Conservation (phyloP, 805 yeast genomes). For the Scheffersomyces stipitis region DNA sequence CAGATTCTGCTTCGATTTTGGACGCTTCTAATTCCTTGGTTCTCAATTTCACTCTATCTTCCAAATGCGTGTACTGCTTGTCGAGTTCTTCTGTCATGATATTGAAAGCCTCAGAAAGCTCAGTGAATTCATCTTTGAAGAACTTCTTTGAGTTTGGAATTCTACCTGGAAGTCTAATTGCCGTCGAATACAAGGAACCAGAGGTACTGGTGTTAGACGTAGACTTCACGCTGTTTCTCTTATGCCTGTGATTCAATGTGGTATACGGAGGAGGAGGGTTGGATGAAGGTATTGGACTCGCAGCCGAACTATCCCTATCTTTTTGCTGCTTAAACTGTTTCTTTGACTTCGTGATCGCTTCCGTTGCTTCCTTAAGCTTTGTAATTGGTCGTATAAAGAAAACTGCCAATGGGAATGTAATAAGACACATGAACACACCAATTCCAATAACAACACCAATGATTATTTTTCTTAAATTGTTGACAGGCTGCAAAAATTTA, state of each 20-base stretch:
- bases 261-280: conserved; percentile 1
- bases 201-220: conserved; percentile 27
- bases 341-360: conserved; percentile 54
- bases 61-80: conserved; percentile 78
- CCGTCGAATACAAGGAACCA: conserved; percentile 42
- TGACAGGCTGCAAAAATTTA: conserved; percentile 62
- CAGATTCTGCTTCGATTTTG: conserved; percentile 85
- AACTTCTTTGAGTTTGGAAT: conserved; percentile 42
- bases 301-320: neutral
- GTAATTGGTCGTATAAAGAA: conserved; percentile 84
- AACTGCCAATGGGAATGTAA: conserved; percentile 83
- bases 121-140: conserved; percentile 82
- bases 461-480: conserved; percentile 62
- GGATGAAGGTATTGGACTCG: neutral
- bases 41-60: conserved; percentile 82
- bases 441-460: conserved; percentile 77
- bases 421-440: conserved; percentile 67
- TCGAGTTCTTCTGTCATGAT: conserved; percentile 88
- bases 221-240: conserved; percentile 27
- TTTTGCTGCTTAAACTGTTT: conserved; percentile 19
- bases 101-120: conserved; percentile 84
- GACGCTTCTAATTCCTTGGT: conserved; percentile 89
- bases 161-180: conserved; percentile 37
- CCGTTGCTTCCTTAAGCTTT: conserved; percentile 78
- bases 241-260: neutral